Evolutionary conservation across 2,329 filamentous ascomycete species (phyloP), one percentile per base, ranked within the genome.

Genomic region (Neofusicoccum parvum): DNA sequence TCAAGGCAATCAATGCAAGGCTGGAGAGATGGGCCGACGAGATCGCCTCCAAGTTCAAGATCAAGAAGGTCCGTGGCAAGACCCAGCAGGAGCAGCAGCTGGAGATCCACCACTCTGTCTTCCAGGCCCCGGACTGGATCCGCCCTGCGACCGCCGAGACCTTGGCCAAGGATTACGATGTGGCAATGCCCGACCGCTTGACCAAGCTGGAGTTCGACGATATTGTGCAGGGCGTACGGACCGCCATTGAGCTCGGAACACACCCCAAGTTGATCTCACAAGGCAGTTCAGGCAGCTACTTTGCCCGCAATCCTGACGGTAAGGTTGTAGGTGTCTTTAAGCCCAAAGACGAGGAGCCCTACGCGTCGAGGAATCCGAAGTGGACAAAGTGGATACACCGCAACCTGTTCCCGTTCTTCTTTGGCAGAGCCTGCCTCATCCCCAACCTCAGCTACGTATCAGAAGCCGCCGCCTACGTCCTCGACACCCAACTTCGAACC

Each of bases 321-420:
- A 97, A 96, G 81, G 92, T 97, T 15, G 92, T 99, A 3, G 95
- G 94, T 41, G 95, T 99, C 4, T 99, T 99, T 81, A 99, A 99
- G 78, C 95, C 95, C 48, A 99, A 99, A 80, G 95, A 99, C 72
- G 95, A 99, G 80, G 96, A 99, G 78, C 95, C 95, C 0, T 99
- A 97, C 75, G 95, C 95, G 1, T 95, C 92, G 37, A 91, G 92
- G 71, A 99, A 99, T 75, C 95, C 95, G 5, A 99, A 99, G 78
- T 98, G 94, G 94, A 98, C 96, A 72, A 99, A 99, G 80, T 99
- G 95, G 95, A 94, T 99, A 81, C 95, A 99, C 78, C 86, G 95
- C 69, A 99, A 99, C 76, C 77, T 99, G 69, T 98, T 99, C 72
- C 95, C 95, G 9, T 99, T 96, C 80, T 97, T 92, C 79, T 99